These are phyloP conservation scores for Stachybotrys chlorohalonatus DNA, from an alignment of 2,329 filamentous ascomycete species.

Conservation along the genomic window DNA sequence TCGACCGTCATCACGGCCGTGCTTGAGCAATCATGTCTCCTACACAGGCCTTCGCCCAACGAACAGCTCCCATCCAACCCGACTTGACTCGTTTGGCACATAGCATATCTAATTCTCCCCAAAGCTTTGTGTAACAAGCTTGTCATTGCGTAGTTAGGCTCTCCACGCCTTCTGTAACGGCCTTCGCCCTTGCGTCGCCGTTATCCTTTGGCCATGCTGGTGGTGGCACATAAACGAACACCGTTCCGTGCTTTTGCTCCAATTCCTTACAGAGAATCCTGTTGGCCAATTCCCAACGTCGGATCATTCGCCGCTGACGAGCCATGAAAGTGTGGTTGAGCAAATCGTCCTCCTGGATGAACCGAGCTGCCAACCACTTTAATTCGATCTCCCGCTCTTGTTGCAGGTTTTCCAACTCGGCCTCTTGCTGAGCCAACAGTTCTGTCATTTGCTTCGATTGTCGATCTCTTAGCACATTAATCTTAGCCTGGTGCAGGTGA, in stretches of 20 bases:
- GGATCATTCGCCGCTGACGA: conserved; percentile 33
- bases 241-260: conserved; percentile 31
- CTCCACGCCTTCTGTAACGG: background rate
- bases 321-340: conserved; percentile 34
- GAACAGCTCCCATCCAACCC: too few species aligned
- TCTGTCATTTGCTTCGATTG: conserved; percentile 55
- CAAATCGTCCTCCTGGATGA: conserved; percentile 39
- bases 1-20: background rate
- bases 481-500: conserved; percentile 48
- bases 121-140: background rate
- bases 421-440: conserved; percentile 43
- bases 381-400: conserved; percentile 38
- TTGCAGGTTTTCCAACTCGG: conserved; percentile 37
- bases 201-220: conserved; percentile 21
- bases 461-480: conserved; percentile 57
- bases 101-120: background rate
- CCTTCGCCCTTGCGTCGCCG: background rate
- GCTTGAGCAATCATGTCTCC: too few species aligned
- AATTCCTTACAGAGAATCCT: conserved; percentile 45
- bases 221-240: conserved; percentile 27
- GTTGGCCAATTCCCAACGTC: conserved; percentile 43
- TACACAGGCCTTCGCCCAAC: too few species aligned
- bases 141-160: background rate
- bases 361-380: conserved; percentile 35
- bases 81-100: background rate